A percentile compares a stretch with the other conserved stretches of the same genome.
Evolutionary conservation across 805 yeast genomes (phyloP).

Genomic region (Cyberlindnera euphorbiae): DNA sequence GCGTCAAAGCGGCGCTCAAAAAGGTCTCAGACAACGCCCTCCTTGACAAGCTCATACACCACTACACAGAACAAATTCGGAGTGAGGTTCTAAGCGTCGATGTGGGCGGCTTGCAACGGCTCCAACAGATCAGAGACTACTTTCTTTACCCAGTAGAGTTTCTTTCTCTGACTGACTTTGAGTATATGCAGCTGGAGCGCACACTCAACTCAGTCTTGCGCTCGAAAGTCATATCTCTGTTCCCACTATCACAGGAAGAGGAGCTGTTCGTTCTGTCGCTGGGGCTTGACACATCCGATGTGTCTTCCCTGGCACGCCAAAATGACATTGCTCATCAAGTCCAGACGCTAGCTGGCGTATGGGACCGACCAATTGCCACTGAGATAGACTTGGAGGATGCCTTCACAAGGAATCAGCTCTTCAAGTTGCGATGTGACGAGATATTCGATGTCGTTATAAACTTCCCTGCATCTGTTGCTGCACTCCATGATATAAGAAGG

Average conservation of each 20-base stretch:
- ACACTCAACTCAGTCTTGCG: constrained; percentile 16
- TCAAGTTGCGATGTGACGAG: constrained; percentile 47
- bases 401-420: constrained; percentile 11
- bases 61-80: constrained; percentile 18
- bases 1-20: constrained; percentile 21
- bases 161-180: constrained; percentile 13
- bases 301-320: constrained; percentile 11
- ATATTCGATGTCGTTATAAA: constrained; percentile 51
- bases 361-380: constrained; percentile 18
- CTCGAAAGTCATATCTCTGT: constrained; percentile 5
- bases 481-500: constrained; percentile 52
- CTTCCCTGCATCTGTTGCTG: constrained; percentile 48
- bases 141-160: constrained; percentile 19
- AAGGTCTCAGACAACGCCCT: constrained; percentile 6
- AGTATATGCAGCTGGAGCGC: constrained; percentile 14
- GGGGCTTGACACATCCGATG: constrained; percentile 18
- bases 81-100: constrained; percentile 8
- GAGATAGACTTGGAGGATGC: constrained; percentile 10
- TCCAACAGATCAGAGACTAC: constrained; percentile 17
- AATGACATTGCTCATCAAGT: constrained; percentile 4
- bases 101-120: constrained; percentile 3
- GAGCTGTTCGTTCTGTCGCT: constrained; percentile 15
- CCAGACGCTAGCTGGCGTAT: constrained; percentile 8
- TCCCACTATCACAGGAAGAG: constrained; percentile 7
- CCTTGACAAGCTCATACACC: constrained; percentile 7